These are phyloP conservation scores for Claviceps capensis DNA, from an alignment of 2,329 filamentous ascomycete genomes.

Conservation along the genomic window DNA sequence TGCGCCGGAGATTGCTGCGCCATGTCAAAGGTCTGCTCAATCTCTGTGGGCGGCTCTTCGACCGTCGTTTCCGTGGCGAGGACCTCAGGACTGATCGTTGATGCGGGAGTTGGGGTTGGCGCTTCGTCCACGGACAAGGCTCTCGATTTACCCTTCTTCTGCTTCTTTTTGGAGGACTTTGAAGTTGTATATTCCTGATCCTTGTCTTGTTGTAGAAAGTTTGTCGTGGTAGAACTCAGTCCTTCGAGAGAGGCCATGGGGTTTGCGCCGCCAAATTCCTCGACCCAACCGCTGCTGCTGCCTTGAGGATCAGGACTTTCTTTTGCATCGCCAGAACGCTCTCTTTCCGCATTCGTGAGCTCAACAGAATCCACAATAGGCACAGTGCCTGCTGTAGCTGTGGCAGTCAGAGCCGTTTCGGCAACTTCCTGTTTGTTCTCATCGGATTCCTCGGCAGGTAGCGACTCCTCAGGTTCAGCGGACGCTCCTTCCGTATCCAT, in stretches of 20 bases:
- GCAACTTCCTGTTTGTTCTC: slow-evolving; percentile 24
- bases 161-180: slow-evolving; percentile 27
- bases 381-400: slow-evolving; percentile 2
- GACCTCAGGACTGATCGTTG: slow-evolving; percentile 1
- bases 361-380: background rate
- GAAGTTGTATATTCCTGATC: slow-evolving; percentile 22
- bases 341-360: too few species aligned
- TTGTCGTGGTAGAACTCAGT: background rate
- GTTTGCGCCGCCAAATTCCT: background rate
- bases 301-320: background rate
- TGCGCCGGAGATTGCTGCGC: background rate
- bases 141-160: slow-evolving; percentile 13
- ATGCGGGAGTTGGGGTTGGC: background rate
- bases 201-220: slow-evolving; percentile 3
- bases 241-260: background rate
- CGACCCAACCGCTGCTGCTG: background rate
- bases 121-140: background rate
- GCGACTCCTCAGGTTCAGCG: slow-evolving; percentile 6
- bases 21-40: background rate
- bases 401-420: slow-evolving; percentile 14
- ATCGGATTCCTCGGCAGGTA: slow-evolving; percentile 14
- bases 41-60: background rate
- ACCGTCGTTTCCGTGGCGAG: background rate
- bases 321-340: background rate
- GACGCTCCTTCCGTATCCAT: slow-evolving; percentile 1